Base-by-base conservation (phyloP, 78 protist species). In the Dictyostelium capitatum region DNA sequence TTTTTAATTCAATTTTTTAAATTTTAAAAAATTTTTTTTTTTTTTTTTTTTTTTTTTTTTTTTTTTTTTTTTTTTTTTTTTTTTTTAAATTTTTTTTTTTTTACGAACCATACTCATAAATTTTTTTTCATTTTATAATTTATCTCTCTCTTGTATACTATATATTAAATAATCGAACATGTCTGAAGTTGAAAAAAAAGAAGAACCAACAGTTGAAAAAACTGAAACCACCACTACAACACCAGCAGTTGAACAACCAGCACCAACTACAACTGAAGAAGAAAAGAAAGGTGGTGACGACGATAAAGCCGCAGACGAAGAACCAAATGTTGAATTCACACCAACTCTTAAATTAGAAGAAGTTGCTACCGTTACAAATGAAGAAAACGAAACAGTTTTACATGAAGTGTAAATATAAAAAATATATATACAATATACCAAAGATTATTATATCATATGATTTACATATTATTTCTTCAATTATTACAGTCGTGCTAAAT, bases 401-500 rank as follows among this genome's bases (percentile, higher is more conserved):
- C 80, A 67, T 30, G 89, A 81, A 32, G 69, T 50, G 89, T 89
- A 59, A 46, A 14, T 48, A 50, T 25, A 20, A n/a, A 73, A 32
- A 23, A 41, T n/a, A n/a, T n/a, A 53, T 25, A 7, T 53, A 9
- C 10, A 59, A 28, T 0, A 73, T 43, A 72, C 0, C 19, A 56
- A 23, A 1, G 12, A 59, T 17, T 0, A 59, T 23, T 23, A 19
- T 3, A 37, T 37, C 43, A 37, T 6, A 6, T 20, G 37, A 28
- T 77, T 37, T 37, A 37, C 43, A 37, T 37, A 37, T 37, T 64
- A 57, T n/a, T 19, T 20, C 3, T 41, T 79, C 6, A 4, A 30
- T 30, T 11, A 28, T 25, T 32, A 81, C 43, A 83, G 96, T 8
- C 97, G 98, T 23, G 98, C 98, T 8, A 94, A 92, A 75, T 89